A percentile compares a stretch with the other conserved stretches of the same genome.
Conservation (phyloP, 2,329 filamentous ascomycete genomes). For the Amylocarpus encephaloides region DNA sequence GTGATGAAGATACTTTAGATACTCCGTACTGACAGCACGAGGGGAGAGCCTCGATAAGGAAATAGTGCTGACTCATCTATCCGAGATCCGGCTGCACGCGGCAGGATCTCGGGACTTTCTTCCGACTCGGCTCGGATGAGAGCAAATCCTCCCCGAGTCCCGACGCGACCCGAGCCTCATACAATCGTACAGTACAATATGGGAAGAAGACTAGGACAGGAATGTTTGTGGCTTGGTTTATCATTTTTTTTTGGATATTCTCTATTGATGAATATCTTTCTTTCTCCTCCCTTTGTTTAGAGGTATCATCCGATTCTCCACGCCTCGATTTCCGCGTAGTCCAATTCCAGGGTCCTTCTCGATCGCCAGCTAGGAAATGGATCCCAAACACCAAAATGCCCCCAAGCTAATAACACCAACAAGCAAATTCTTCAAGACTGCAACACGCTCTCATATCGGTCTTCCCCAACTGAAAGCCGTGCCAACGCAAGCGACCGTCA, state of each 20-base stretch:
- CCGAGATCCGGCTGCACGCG: too few relatives aligned
- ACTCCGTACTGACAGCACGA: background rate
- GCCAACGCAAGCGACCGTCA: slow-evolving; percentile 25
- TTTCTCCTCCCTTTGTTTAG: background rate
- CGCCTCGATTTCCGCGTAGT: background rate
- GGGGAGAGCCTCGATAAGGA: background rate
- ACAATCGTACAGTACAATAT: too few relatives aligned
- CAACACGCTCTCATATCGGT: background rate
- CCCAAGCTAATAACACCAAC: background rate
- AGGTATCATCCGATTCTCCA: background rate
- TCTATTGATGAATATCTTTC: background rate
- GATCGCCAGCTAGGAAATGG: background rate
- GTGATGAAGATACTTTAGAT: background rate
- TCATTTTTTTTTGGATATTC: background rate
- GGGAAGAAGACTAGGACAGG: background rate
- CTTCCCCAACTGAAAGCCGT: slow-evolving; percentile 28
- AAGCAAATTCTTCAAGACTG: background rate
- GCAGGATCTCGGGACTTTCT: too few relatives aligned
- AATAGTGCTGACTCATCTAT: background rate
- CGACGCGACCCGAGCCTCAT: too few relatives aligned
- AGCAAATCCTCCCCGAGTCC: too few relatives aligned
- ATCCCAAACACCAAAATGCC: background rate
- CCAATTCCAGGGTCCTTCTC: background rate
- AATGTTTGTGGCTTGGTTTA: background rate
- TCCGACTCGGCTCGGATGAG: too few relatives aligned